Evolutionary conservation across 1,284 basidiomycete genomes (phyloP).

Genomic region (Thecaphora thlaspeos): DNA sequence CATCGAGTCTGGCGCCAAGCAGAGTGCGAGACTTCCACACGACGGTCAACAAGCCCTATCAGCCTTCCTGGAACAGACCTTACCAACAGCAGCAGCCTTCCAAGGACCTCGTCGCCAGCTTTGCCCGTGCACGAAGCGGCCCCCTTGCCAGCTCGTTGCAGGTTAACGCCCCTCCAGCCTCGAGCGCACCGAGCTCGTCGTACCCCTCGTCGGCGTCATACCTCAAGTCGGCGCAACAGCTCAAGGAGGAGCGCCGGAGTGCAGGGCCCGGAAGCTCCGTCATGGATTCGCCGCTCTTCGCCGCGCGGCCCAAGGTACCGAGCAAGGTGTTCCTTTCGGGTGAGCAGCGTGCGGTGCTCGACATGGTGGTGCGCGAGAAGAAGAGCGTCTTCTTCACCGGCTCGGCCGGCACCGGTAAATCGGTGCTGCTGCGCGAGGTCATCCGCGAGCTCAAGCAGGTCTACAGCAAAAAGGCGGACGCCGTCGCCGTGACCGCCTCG

Average conservation of each 20-base stretch:
- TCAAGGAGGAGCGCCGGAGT: background rate
- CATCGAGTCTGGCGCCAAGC: slow-evolving; percentile 2
- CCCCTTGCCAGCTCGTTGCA: too few species aligned
- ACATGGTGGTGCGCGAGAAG: slow-evolving; percentile 46
- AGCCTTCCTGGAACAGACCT: too few species aligned
- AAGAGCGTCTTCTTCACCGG: slow-evolving; percentile 95
- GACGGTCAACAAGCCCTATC: too few species aligned
- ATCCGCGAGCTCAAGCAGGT: slow-evolving; percentile 68
- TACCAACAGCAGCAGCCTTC: too few species aligned
- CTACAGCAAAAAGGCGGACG: slow-evolving; percentile 62
- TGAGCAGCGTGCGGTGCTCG: slow-evolving; percentile 52
- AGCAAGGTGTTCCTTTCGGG: slow-evolving; percentile 25
- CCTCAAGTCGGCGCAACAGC: background rate
- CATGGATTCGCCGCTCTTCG: too few species aligned
- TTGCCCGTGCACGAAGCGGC: too few species aligned
- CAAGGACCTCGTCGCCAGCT: too few species aligned
- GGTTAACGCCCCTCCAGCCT: too few species aligned
- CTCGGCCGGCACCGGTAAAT: slow-evolving; percentile 90
- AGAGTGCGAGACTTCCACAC: too few species aligned
- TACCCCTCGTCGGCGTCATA: background rate
- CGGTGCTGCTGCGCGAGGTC: slow-evolving; percentile 85
- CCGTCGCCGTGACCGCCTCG: slow-evolving; percentile 81
- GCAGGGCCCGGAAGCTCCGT: background rate
- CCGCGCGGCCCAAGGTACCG: too few species aligned
- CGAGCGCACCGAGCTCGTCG: too few species aligned